Conservation (phyloP, 192 early-diverging fungal genomes). For the Backusella tuberculispora region DNA sequence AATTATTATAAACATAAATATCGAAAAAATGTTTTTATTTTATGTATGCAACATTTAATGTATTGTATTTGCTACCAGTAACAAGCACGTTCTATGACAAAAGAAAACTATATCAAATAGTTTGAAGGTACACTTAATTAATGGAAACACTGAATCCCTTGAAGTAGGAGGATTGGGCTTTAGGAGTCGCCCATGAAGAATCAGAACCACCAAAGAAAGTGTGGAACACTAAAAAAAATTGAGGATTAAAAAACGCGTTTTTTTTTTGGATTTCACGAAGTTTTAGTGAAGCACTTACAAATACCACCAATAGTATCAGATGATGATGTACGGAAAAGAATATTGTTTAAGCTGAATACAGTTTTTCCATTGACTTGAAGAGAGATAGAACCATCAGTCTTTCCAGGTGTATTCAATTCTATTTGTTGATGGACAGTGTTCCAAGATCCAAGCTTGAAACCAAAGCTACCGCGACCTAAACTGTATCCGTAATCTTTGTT, state of each 20-base stretch:
- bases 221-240: constrained; percentile 37
- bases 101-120: constrained; percentile 4
- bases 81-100: background rate
- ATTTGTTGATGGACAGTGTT: constrained; percentile 47
- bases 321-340: constrained; percentile 15
- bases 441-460: constrained; percentile 53
- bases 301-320: constrained; percentile 23
- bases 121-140: background rate
- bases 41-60: background rate
- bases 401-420: constrained; percentile 34
- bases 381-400: constrained; percentile 20
- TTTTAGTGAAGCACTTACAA: constrained; percentile 26
- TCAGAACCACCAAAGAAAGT: constrained; percentile 46
- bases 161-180: constrained; percentile 35
- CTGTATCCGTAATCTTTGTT: constrained; percentile 56
- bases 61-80: constrained; percentile 2
- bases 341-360: constrained; percentile 19
- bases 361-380: constrained; percentile 27
- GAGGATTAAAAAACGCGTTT: background rate
- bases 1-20: background rate
- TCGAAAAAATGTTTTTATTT: background rate
- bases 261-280: background rate
- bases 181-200: constrained; percentile 26
- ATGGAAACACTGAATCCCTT: constrained; percentile 19
- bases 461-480: constrained; percentile 54